Evolutionary conservation across 2,329 filamentous ascomycete genomes (phyloP), one percentile per base, ranked within the genome.

Genomic region (Epicoccum nigrum): DNA sequence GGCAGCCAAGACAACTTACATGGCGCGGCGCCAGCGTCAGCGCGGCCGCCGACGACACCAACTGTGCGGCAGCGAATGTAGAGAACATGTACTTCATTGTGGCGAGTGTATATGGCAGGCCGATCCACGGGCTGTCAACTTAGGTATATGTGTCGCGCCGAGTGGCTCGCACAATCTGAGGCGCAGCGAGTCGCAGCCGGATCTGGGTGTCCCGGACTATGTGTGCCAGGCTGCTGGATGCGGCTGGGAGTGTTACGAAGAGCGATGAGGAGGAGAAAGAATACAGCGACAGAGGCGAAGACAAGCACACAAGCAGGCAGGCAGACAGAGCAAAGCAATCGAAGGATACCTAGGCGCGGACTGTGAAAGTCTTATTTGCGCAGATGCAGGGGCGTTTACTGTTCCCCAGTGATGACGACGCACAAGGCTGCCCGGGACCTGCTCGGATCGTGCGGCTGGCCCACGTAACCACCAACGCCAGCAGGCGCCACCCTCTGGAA

Each of bases 41-140:
- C 33, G 68, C 70, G 28, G 55, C 49, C 28, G 61, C 55, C 47
- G 64, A 63, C 53, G 66, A 61, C 56, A 67, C 54, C 60, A 73
- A 51, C 39, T 63, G 59, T 25, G 66, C 62, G 44, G 62, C 62
- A 45, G 70, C 44, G 43, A 72, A 47, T 28, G 61, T 55, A 37
- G 64, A 66, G 39, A n/a, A n/a, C n/a, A n/a, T n/a, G n/a, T 48
- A 67, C 53, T 68, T 72, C 71, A 74, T 73, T 30, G 23, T 60
- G 42, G 35, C 28, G 35, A 15, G 16, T 42, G 21, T 19, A 31
- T 12, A 38, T 34, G 4, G 7, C 25, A 27, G 15, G 9, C 13
- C 23, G 25, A 31, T 19, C 30, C 16, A 28, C 17, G 28, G 12
- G 23, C 43, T 34, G 42, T 27, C 49, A 6, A 25, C 23, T 9